phyloP scores from a whole-genome alignment of 768 basidiomycete species.

The Gymnopilus junonius region DNA sequence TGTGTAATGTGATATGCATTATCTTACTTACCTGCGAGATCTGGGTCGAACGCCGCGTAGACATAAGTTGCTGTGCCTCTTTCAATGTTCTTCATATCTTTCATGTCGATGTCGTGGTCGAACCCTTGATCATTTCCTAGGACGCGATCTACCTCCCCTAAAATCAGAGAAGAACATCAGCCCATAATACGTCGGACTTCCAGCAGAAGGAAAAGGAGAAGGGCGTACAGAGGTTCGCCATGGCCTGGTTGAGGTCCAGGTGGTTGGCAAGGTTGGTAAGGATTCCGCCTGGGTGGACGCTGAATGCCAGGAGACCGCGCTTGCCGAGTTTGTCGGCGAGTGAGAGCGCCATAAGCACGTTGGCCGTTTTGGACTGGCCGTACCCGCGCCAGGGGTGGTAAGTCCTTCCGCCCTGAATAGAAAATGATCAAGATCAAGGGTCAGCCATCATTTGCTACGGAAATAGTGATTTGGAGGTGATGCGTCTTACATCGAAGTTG shows the following conservation, averaged over 20 bases:
- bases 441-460: not conserved
- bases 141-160: not conserved
- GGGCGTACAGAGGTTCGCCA: not conserved
- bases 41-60: not conserved
- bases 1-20: not conserved
- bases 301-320: not conserved
- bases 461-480: not conserved
- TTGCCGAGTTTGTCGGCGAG: not conserved
- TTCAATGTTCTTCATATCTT: not conserved
- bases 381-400: not conserved
- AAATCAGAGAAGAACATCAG: not conserved
- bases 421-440: not conserved
- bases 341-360: not conserved
- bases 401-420: not conserved
- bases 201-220: not conserved
- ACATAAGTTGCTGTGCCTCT: not conserved
- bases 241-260: not conserved
- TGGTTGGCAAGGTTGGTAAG: not conserved
- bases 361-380: not conserved
- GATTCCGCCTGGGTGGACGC: not conserved
- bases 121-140: not conserved
- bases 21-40: not conserved
- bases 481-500: not conserved
- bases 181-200: too few species aligned
- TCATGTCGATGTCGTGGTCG: not conserved